Evolutionary conservation across 1,284 basidiomycete species (phyloP), one percentile per base, ranked within the genome.

Genomic region (Cryptococcus hybrid): DNA sequence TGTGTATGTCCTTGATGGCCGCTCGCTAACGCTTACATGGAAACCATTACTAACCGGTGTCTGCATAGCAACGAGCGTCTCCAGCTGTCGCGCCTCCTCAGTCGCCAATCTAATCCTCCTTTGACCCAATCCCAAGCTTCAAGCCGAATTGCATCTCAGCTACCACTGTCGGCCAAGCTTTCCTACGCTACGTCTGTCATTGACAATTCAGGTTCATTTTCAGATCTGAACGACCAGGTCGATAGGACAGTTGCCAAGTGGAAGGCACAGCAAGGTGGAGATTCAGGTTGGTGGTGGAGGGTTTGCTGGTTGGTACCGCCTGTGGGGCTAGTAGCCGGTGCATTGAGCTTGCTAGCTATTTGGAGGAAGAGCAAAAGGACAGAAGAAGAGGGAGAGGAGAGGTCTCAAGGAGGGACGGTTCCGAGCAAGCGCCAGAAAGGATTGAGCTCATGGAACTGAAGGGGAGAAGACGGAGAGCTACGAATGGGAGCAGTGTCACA

Each of bases 281-380:
- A 30, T 11, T 59, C 52, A 1, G 73, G 74, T 0, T 76, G 82
- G 51, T 90, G 86, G 84, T 82, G 81, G 81, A 74, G 85, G 46
- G 35, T 92, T 5, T 86, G 84, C 64, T 97, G 93, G 91, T 65
- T 96, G 13, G 60, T 90, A 11, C 94, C 94, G 1, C 92, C 91
- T 0, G 70, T 85, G 13, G 90, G 88, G 18, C 51, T 85, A 7
- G 61, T 60, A 0, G 70, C 70, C 2, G 75, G 73, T 2, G 57
- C 57, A 56, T 47, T 74, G 15, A 61, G 59, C 39, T 58, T 73
- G 47, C 35, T 68, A 3, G 24, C 48, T 8, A 64, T 58, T 13
- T 70, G 63, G 66, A 52, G 62, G 56, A 62, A 56, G 54, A 18
- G 18, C 2, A 52, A 44, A 42, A 30, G 37, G 55, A 62, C 37